phyloP scores from a whole-genome alignment of 495 filamentous ascomycete genomes.

The Evernia prunastri region DNA sequence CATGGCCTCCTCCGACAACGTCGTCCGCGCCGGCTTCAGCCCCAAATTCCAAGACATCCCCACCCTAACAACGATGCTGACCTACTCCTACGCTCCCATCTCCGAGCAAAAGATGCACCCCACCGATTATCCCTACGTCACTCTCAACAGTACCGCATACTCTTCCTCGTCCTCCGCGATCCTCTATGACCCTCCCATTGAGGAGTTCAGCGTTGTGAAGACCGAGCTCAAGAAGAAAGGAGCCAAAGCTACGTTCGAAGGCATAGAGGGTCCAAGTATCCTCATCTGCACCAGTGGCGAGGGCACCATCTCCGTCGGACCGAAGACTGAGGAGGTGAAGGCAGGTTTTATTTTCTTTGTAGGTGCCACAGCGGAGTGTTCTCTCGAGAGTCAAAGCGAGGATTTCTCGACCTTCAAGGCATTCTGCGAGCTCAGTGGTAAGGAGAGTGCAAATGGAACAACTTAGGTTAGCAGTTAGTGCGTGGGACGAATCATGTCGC shows the following conservation, averaged over 20 bases:
- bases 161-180: constrained; percentile 58
- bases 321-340: constrained; percentile 64
- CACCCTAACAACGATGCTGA: constrained; percentile 86
- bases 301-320: constrained; percentile 77
- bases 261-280: constrained; percentile 83
- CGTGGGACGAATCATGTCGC: background rate
- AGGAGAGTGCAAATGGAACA: constrained; percentile 40
- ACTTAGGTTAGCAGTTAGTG: background rate
- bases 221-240: constrained; percentile 62
- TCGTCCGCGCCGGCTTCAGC: constrained; percentile 93
- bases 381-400: constrained; percentile 60
- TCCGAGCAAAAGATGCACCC: constrained; percentile 89
- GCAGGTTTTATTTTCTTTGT: constrained; percentile 88
- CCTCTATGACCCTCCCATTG: constrained; percentile 92
- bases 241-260: constrained; percentile 79
- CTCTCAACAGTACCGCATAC: constrained; percentile 72
- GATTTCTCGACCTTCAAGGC: constrained; percentile 88
- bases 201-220: constrained; percentile 89
- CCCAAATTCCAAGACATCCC: constrained; percentile 97
- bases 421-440: constrained; percentile 76
- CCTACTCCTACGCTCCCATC: constrained; percentile 89
- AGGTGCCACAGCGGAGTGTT: constrained; percentile 78
- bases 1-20: constrained; percentile 97
- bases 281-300: constrained; percentile 79
- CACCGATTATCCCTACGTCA: constrained; percentile 72